phyloP scores from a whole-genome alignment of 1,139 yeast genomes.

The Scheffersomyces illinoinensis region DNA sequence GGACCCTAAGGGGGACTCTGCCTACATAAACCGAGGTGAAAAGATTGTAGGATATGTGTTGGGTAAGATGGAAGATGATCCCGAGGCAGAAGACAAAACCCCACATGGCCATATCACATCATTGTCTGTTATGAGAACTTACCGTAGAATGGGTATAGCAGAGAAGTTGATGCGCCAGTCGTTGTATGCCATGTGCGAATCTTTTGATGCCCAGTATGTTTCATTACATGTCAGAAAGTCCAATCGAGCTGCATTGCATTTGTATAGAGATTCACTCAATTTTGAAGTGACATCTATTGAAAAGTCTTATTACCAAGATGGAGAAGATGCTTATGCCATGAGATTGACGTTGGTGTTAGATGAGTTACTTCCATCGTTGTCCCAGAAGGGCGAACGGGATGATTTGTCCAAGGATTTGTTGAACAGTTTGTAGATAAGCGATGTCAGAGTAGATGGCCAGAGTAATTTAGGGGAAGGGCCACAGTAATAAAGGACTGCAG shows the following conservation, averaged over 20 bases:
- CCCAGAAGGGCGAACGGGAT: constrained; percentile 51
- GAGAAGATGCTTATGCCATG: constrained; percentile 99
- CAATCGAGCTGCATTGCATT: constrained; percentile 90
- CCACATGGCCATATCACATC: constrained; percentile 96
- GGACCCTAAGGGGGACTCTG: constrained; percentile 53
- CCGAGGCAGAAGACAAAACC: constrained; percentile 66
- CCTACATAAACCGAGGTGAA: constrained; percentile 66
- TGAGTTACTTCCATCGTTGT: constrained; percentile 58
- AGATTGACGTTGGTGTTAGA: constrained; percentile 61
- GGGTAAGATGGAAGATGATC: constrained; percentile 96
- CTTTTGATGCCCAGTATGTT: constrained; percentile 80
- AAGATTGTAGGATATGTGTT: constrained; percentile 91
- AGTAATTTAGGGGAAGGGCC: not conserved
- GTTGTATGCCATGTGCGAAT: constrained; percentile 73
- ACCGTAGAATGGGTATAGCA: constrained; percentile 93
- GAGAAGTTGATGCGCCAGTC: constrained; percentile 92
- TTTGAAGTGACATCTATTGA: constrained; percentile 84
- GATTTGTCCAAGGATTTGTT: constrained; percentile 47
- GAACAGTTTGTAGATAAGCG: constrained; percentile 17
- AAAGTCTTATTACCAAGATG: constrained; percentile 89
- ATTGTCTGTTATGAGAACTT: constrained; percentile 91
- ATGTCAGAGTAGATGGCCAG: not conserved
- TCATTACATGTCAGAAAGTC: constrained; percentile 92
- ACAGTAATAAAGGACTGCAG: not conserved
- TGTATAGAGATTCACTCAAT: constrained; percentile 81